Base-by-base conservation (phyloP, 2,329 filamentous ascomycete genomes). In the Phoma sp. region DNA sequence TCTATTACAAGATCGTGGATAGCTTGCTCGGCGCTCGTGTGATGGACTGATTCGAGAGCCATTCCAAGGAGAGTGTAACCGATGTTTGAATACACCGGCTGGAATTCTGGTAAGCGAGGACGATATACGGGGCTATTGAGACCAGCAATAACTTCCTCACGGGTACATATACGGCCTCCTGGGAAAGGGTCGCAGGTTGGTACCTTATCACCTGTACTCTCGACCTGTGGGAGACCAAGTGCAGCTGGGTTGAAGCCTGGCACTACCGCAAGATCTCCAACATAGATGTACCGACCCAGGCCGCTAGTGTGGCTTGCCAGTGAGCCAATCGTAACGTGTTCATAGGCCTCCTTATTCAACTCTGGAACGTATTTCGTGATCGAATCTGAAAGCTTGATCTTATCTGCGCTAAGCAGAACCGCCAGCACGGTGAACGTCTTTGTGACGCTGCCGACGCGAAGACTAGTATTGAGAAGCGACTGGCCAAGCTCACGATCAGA, bases 381-480 rank as follows among this genome's bases (percentile, higher is more conserved):
- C 0, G 62, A 47, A 33, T 69, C 66, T 10, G 65, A 58, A 11
- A 65, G 59, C 3, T 54, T 55, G 37, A 70, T 64, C 23, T 49
- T 53, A n/a, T 64, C 48, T 22, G 47, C 52, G 14, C 59, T 60
- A 4, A 68, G 44, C 25, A 67, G 38, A 2, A 69, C 33, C 1
- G 67, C 67, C 11, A 71, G 52, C 25, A 67, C 57, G 4, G 67
- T 68, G 38, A 69, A 68, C 10, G 61, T 25, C 36, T 71, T 71
- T 1, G 66, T 68, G 7, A 64, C 62, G 9, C 66, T 69, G 0
- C 58, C 68, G 24, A 70, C 52, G 0, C 68, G 64, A 23, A 61
- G 32, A 24, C 61, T 58, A 3, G 62, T 69, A 1, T 64, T 56
- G 14, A 54, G 47, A 3, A 62, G 50, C 8, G 60, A 50, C 18